Percentiles rank a stretch among this genome's conserved stretches.
phyloP scores from a whole-genome alignment of 2,329 filamentous ascomycete species.

The Aquanectria penicillioides region DNA sequence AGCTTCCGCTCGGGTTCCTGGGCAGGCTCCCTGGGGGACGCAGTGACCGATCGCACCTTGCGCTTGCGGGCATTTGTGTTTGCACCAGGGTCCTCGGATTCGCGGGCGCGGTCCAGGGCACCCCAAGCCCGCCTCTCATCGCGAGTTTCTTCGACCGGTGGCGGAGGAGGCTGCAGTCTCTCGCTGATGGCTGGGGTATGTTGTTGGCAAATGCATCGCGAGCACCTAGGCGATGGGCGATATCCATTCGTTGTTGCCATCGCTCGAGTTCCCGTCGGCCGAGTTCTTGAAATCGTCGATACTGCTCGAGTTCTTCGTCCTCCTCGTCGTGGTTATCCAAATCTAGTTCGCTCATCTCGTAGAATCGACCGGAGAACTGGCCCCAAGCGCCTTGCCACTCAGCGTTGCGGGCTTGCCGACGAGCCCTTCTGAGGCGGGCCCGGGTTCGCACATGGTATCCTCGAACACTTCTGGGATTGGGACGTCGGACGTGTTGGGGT shows the following conservation, averaged over 20 bases:
- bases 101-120: conserved; percentile 85
- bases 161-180: conserved; percentile 66
- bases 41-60: conserved; percentile 75
- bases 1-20: conserved; percentile 83
- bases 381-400: conserved; percentile 93
- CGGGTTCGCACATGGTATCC: conserved; percentile 61
- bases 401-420: conserved; percentile 74
- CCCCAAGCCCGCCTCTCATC: conserved; percentile 91
- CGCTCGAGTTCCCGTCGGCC: conserved; percentile 71
- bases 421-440: conserved; percentile 64
- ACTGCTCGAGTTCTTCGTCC: conserved; percentile 76
- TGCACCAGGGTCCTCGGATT: conserved; percentile 65
- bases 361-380: conserved; percentile 68
- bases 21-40: conserved; percentile 74
- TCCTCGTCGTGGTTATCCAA: conserved; percentile 59
- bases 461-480: conserved; percentile 45
- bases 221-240: conserved; percentile 83
- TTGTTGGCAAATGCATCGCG: conserved; percentile 75
- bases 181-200: conserved; percentile 68
- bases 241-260: conserved; percentile 86
- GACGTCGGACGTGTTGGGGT: conserved; percentile 43
- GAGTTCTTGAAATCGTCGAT: conserved; percentile 62
- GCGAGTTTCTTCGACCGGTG: conserved; percentile 71
- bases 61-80: conserved; percentile 73
- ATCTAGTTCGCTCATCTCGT: conserved; percentile 62